phyloP scores from a whole-genome alignment of 1,284 basidiomycete species.

The Leccinum griseonigrum region DNA sequence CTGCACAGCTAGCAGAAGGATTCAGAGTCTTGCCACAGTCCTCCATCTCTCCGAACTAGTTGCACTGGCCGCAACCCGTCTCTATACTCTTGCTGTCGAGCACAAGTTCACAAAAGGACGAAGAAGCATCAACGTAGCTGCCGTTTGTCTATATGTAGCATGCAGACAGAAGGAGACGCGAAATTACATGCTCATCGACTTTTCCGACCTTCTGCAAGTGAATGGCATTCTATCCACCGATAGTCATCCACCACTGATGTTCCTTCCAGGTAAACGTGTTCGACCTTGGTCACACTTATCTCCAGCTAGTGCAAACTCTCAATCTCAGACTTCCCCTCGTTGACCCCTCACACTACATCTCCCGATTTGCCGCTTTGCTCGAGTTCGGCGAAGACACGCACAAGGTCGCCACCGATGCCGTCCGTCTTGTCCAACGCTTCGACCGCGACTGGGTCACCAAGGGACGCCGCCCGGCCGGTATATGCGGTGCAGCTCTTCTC shows the following conservation, averaged over 20 bases:
- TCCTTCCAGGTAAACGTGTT: slow-evolving; percentile 89
- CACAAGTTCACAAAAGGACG: slow-evolving; percentile 94
- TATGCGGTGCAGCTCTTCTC: slow-evolving; percentile 94
- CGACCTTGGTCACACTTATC: slow-evolving; percentile 93
- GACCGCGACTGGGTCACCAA: slow-evolving; percentile 97
- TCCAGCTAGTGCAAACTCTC: slow-evolving; percentile 90
- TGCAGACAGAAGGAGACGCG: slow-evolving; percentile 89
- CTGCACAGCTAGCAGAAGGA: slow-evolving; percentile 70
- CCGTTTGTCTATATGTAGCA: slow-evolving; percentile 93
- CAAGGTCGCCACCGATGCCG: slow-evolving; percentile 90
- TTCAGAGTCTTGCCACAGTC: slow-evolving; percentile 77
- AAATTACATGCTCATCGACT: slow-evolving; percentile 98
- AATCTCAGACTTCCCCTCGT: slow-evolving; percentile 88
- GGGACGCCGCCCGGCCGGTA: slow-evolving; percentile 93
- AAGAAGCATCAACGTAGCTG: slow-evolving; percentile 89
- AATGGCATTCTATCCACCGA: slow-evolving; percentile 17
- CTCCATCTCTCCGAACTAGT: slow-evolving; percentile 81
- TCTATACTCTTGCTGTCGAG: slow-evolving; percentile 93
- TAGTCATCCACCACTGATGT: not conserved
- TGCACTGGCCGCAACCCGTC: slow-evolving; percentile 77
- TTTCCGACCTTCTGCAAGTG: slow-evolving; percentile 89
- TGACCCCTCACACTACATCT: slow-evolving; percentile 97
- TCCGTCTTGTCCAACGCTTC: slow-evolving; percentile 92
- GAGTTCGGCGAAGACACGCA: slow-evolving; percentile 96
- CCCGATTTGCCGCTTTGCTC: slow-evolving; percentile 93